These are phyloP conservation scores for Iris pallida DNA, from an alignment of 116 monocot genomes.

Conservation along the genomic window DNA sequence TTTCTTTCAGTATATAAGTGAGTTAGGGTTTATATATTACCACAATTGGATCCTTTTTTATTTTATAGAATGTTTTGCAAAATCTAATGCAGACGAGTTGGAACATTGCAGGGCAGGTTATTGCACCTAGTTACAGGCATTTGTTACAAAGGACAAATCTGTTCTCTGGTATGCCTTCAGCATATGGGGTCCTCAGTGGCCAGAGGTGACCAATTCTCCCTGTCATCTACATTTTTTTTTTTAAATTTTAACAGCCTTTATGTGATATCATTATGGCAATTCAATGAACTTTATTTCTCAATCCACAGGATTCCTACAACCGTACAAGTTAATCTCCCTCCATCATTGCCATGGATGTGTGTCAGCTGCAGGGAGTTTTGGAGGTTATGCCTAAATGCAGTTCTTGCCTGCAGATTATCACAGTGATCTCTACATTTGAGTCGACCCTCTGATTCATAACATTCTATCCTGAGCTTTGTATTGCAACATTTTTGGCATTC, in stretches of 20 bases:
- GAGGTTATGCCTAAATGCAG: slow-evolving; percentile 43
- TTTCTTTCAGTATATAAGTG: too few species aligned
- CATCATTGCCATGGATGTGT: slow-evolving; percentile 68
- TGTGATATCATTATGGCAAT: neutral
- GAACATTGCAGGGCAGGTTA: slow-evolving; percentile 56
- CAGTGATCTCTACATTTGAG: neutral
- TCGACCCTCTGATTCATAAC: neutral
- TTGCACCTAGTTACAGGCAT: slow-evolving; percentile 43
- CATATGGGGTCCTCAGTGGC: slow-evolving; percentile 69
- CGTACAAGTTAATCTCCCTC: slow-evolving; percentile 32
- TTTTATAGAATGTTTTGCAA: too few species aligned
- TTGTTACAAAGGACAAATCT: slow-evolving; percentile 35
- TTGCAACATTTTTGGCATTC: too few species aligned
- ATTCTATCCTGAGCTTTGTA: neutral
- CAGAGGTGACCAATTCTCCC: slow-evolving; percentile 38
- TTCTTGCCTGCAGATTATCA: slow-evolving; percentile 26
- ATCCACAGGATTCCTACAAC: slow-evolving; percentile 40
- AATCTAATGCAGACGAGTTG: neutral
- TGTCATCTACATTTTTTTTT: too few species aligned
- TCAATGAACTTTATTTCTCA: slow-evolving; percentile 1
- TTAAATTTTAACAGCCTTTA: too few species aligned
- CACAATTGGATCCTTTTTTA: too few species aligned
- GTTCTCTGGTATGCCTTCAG: slow-evolving; percentile 29
- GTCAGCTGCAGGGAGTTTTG: slow-evolving; percentile 56
- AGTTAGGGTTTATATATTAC: too few species aligned